Conservation (phyloP, 768 basidiomycete species). For the Leccinum subgranulosum region DNA sequence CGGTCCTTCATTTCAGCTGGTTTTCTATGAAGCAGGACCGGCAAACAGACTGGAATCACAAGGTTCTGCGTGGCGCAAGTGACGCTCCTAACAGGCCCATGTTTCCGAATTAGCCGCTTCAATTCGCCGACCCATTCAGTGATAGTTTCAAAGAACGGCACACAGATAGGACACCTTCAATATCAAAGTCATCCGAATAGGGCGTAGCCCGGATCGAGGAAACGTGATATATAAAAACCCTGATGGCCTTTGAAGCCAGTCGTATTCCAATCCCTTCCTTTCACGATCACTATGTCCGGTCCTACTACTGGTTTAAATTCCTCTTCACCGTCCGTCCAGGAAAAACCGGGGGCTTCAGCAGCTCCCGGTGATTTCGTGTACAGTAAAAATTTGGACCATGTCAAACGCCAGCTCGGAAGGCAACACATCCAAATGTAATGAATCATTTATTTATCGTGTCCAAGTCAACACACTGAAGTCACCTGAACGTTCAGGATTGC, state of each 20-base stretch:
- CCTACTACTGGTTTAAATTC: neutral
- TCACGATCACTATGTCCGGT: neutral
- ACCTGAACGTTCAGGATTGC: constrained; percentile 17
- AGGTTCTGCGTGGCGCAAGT: neutral
- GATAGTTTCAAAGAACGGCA: too few relatives aligned
- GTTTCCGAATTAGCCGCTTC: neutral
- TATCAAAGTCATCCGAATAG: too few relatives aligned
- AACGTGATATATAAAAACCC: neutral
- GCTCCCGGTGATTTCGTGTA: constrained; percentile 13
- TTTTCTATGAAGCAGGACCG: neutral
- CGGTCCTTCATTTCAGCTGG: neutral
- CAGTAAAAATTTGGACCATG: constrained; percentile 11
- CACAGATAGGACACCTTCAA: too few relatives aligned
- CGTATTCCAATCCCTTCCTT: neutral
- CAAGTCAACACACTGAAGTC: neutral
- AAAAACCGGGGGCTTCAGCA: neutral
- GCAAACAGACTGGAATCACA: neutral
- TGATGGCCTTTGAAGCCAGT: neutral
- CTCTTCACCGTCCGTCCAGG: neutral
- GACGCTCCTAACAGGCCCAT: neutral
- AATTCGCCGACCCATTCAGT: neutral
- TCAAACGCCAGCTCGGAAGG: constrained; percentile 18
- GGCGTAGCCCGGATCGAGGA: neutral
- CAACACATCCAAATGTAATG: constrained; percentile 22
- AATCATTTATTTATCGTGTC: neutral